Evolutionary conservation across 352 stramenopile genomes (phyloP).

Genomic region (Phytopythium vexans): DNA sequence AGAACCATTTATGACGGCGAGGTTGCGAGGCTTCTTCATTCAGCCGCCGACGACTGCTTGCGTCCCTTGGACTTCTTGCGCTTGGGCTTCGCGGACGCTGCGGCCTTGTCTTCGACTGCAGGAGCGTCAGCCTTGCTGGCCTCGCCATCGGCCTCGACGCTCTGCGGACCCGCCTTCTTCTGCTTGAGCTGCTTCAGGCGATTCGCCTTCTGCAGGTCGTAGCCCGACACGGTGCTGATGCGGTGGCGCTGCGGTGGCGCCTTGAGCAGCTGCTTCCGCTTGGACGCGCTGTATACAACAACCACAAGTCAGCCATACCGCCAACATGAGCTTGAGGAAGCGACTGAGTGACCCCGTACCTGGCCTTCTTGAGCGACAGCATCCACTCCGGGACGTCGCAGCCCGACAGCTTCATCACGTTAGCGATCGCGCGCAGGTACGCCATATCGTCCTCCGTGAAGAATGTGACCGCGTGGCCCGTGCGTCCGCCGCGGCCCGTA

Average conservation of each 20-base stretch:
- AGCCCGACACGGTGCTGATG: slow-evolving; percentile 85
- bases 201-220: slow-evolving; percentile 84
- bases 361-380: slow-evolving; percentile 93
- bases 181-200: slow-evolving; percentile 59
- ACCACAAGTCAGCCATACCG: slow-evolving; percentile 3
- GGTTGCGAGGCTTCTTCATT: no score
- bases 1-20: no score
- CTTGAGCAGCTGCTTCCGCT: slow-evolving; percentile 83
- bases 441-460: slow-evolving; percentile 97
- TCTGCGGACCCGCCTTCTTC: slow-evolving; percentile 6
- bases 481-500: slow-evolving; percentile 90
- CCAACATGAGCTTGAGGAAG: background rate
- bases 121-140: background rate
- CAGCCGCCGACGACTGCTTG: no score
- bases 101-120: no score
- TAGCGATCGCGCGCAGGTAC: slow-evolving; percentile 95
- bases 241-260: slow-evolving; percentile 62
- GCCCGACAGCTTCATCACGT: slow-evolving; percentile 98
- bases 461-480: slow-evolving; percentile 95
- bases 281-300: slow-evolving; percentile 36
- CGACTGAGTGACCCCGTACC: slow-evolving; percentile 25
- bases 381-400: slow-evolving; percentile 98
- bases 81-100: no score
- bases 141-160: background rate
- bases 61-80: no score